phyloP scores from a whole-genome alignment of 306 rosid genomes.

The Prinsepia uniflora region DNA sequence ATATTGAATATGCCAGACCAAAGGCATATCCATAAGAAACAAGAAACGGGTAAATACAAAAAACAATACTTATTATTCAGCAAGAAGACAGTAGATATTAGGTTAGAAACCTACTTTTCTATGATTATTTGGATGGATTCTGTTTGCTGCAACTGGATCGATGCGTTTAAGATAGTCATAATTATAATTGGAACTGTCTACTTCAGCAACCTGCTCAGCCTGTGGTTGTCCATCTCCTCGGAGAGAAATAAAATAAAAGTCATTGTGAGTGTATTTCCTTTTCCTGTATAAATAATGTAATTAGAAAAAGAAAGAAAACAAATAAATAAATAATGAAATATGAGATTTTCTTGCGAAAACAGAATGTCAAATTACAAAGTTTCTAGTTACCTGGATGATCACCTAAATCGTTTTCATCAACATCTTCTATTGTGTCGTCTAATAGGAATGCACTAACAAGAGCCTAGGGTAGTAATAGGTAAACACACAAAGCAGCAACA shows the following conservation, averaged over 20 bases:
- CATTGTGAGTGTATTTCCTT: not conserved
- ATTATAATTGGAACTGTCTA: conserved; percentile 31
- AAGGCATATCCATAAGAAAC: not conserved
- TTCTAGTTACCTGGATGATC: conserved; percentile 40
- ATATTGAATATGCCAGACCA: not conserved
- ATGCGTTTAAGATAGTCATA: conserved; percentile 62
- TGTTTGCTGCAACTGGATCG: conserved; percentile 83
- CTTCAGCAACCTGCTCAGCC: conserved; percentile 28
- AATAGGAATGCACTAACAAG: conserved; percentile 79
- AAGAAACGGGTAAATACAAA: not conserved
- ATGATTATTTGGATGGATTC: conserved; percentile 86
- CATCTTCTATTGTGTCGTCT: conserved; percentile 55
- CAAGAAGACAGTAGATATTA: conserved; percentile 18
- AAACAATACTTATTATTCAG: conserved; percentile 4
- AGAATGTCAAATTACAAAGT: conserved; percentile 6
- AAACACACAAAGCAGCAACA: not conserved
- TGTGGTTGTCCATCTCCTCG: conserved; percentile 36
- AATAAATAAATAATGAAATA: not conserved
- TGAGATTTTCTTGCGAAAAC: not conserved
- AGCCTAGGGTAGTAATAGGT: conserved; percentile 42
- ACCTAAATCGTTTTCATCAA: conserved; percentile 34
- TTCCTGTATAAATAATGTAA: not conserved
- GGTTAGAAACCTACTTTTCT: conserved; percentile 54
- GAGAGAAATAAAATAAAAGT: not conserved
- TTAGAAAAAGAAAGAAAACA: conserved; percentile 1